Conservation (phyloP, 768 basidiomycete species). For the Wakefieldia striispora region DNA sequence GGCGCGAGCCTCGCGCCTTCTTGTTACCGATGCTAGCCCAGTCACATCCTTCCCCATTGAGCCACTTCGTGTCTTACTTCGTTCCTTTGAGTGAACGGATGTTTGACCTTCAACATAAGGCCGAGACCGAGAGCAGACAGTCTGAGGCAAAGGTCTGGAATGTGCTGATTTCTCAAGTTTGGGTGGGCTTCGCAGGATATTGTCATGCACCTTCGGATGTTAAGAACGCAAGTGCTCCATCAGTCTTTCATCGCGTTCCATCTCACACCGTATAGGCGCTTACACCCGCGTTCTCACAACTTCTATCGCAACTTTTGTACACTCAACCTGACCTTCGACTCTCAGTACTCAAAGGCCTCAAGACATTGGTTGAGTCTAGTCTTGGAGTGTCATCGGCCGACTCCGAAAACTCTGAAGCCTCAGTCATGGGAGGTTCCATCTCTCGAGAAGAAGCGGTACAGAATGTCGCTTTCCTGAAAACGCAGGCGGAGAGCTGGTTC, state of each 20-base stretch:
- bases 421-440: constrained; percentile 33
- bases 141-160: constrained; percentile 96
- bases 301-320: constrained; percentile 94
- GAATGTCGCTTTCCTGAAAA: constrained; percentile 70
- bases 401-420: constrained; percentile 26
- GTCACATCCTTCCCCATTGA: constrained; percentile 75
- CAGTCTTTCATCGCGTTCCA: background rate
- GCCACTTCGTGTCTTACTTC: constrained; percentile 87
- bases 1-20: constrained; percentile 84
- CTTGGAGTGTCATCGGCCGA: constrained; percentile 43
- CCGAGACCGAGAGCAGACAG: constrained; percentile 66
- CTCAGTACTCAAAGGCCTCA: constrained; percentile 78
- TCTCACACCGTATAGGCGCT: constrained; percentile 52
- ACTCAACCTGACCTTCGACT: constrained; percentile 81
- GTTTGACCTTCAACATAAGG: constrained; percentile 83
- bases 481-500: constrained; percentile 89
- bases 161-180: constrained; percentile 89
- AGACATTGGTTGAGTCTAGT: constrained; percentile 80
- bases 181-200: constrained; percentile 90
- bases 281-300: constrained; percentile 73
- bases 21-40: constrained; percentile 84
- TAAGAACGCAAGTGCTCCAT: constrained; percentile 46
- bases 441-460: constrained; percentile 57
- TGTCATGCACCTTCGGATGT: constrained; percentile 81
- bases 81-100: constrained; percentile 92